Conservation (phyloP, 2,329 filamentous ascomycete genomes). For the Tympanopsis confertula region DNA sequence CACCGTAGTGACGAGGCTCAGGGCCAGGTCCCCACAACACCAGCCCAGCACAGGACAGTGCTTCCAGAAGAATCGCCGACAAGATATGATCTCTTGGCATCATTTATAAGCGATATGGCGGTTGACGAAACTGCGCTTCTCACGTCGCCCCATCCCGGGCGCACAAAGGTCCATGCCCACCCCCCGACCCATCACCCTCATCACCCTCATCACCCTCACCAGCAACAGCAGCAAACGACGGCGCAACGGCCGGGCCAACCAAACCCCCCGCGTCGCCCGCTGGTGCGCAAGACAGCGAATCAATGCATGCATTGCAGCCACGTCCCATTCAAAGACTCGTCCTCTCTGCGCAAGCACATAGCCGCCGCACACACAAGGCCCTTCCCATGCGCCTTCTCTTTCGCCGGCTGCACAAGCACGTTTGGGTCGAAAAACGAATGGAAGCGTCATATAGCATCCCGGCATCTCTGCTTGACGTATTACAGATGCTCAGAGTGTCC, state of each 20-base stretch:
- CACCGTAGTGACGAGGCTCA: slow-evolving; percentile 34
- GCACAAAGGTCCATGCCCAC: too few species aligned
- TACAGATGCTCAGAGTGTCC: slow-evolving; percentile 54
- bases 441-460: slow-evolving; percentile 87
- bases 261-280: slow-evolving; percentile 31
- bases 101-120: slow-evolving; percentile 12
- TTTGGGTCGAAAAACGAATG: slow-evolving; percentile 95
- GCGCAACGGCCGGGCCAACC: slow-evolving; percentile 21
- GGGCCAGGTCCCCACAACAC: slow-evolving; percentile 2
- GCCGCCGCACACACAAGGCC: slow-evolving; percentile 59
- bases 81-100: slow-evolving; percentile 11
- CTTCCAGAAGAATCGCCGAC: neutral
- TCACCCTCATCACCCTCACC: too few species aligned
- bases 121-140: neutral
- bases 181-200: too few species aligned
- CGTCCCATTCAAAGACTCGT: slow-evolving; percentile 55
- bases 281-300: slow-evolving; percentile 44
- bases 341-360: slow-evolving; percentile 54
- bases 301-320: slow-evolving; percentile 50
- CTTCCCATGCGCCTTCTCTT: slow-evolving; percentile 77
- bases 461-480: slow-evolving; percentile 65
- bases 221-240: neutral
- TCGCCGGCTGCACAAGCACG: slow-evolving; percentile 70
- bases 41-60: slow-evolving; percentile 14
- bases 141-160: neutral